Evolutionary conservation across 225 moss, liverwort and hornwort genomes (phyloP).

Genomic region (Pleurozium schreberi): DNA sequence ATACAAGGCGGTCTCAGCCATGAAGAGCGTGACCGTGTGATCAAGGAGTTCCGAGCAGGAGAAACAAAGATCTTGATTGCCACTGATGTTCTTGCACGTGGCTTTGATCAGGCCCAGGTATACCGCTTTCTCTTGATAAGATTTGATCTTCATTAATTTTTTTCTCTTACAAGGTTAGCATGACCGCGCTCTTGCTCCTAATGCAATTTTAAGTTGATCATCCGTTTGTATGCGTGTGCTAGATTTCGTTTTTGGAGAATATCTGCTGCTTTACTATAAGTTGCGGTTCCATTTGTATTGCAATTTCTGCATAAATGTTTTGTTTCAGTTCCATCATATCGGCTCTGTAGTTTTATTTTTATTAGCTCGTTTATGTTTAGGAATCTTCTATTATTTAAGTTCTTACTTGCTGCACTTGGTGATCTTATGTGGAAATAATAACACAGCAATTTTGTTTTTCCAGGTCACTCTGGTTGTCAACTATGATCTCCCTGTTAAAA

Average conservation of each 20-base stretch:
- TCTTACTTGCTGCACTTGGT: background rate
- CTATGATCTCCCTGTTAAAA: conserved; percentile 74
- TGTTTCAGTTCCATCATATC: background rate
- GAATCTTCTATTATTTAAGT: background rate
- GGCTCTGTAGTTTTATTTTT: background rate
- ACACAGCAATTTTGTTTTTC: background rate
- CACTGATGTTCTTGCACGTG: conserved; percentile 88
- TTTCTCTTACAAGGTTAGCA: background rate
- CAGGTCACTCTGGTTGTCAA: conserved; percentile 95
- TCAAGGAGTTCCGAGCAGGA: conserved; percentile 81
- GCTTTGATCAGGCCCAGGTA: conserved; percentile 99
- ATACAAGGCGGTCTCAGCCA: conserved; percentile 88
- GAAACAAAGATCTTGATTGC: conserved; percentile 88
- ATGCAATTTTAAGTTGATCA: background rate
- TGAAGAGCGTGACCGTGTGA: conserved; percentile 86
- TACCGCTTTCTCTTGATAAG: background rate
- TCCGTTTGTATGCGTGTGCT: background rate
- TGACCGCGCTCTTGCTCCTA: background rate
- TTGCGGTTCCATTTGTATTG: background rate
- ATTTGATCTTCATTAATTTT: background rate
- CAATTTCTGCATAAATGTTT: background rate
- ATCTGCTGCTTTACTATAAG: background rate
- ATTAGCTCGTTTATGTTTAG: background rate
- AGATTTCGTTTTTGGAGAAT: background rate
- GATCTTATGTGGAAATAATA: background rate